These are phyloP conservation scores for Spergularia azorica DNA, from an alignment of 179 eudicot genomes.

Conservation along the genomic window DNA sequence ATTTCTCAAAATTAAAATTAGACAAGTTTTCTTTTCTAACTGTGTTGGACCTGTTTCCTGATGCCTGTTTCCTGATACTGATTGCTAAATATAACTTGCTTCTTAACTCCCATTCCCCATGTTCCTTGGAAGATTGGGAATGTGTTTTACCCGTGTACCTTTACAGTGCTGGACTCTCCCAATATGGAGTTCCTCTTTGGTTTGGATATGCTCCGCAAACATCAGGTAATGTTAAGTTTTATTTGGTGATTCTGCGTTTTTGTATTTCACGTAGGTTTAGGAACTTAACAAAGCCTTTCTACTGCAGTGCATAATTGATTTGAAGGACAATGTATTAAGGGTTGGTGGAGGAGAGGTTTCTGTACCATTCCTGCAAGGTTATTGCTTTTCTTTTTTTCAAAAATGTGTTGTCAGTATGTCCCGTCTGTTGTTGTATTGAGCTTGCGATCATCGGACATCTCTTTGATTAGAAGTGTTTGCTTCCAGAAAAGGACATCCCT, in stretches of 20 bases:
- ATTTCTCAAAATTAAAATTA: neutral
- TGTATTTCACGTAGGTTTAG: neutral
- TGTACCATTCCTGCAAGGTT: conserved; percentile 87
- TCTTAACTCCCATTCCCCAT: conserved; percentile 27
- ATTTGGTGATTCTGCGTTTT: neutral
- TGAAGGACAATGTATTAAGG: conserved; percentile 92
- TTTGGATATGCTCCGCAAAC: conserved; percentile 96
- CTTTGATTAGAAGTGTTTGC: conserved; percentile 1
- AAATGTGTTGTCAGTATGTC: neutral
- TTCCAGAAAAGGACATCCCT: conserved; percentile 94
- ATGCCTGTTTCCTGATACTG: conserved; percentile 15
- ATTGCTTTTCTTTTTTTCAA: conserved; percentile 8
- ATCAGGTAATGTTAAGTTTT: conserved; percentile 60
- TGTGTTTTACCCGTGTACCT: conserved; percentile 87
- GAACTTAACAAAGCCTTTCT: conserved; percentile 6
- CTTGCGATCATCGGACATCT: neutral
- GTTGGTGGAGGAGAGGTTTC: conserved; percentile 98
- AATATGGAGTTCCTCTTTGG: conserved; percentile 99
- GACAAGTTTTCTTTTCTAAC: neutral
- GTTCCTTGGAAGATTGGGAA: conserved; percentile 72
- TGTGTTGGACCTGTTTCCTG: too few relatives aligned
- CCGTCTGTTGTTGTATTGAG: neutral
- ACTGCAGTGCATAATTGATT: conserved; percentile 90
- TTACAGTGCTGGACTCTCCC: conserved; percentile 89
- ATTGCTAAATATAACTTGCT: conserved; percentile 26